phyloP scores from a whole-genome alignment of 1,284 basidiomycete species.

The Cryptococcus floricola region DNA sequence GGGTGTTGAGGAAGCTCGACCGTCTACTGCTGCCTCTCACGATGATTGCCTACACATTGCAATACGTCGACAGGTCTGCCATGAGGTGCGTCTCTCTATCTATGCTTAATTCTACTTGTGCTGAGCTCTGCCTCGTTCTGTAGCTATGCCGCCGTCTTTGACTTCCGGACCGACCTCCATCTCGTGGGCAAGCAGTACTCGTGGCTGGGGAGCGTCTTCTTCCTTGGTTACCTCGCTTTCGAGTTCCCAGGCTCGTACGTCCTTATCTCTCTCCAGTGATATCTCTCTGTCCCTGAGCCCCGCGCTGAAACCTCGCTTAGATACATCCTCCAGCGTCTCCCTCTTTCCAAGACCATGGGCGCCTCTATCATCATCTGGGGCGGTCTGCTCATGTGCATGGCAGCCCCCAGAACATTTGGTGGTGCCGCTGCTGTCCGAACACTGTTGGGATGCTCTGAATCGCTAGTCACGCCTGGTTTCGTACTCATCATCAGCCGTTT shows the following conservation, averaged over 20 bases:
- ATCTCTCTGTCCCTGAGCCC: not conserved
- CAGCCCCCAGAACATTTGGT: conserved; percentile 34
- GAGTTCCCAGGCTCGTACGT: conserved; percentile 32
- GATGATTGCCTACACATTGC: conserved; percentile 43
- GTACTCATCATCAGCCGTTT: conserved; percentile 41
- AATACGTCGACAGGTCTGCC: conserved; percentile 45
- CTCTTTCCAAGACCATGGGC: conserved; percentile 31
- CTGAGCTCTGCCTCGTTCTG: not conserved
- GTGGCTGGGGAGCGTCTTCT: conserved; percentile 27
- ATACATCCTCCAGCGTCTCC: conserved; percentile 30
- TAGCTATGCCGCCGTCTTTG: conserved; percentile 43
- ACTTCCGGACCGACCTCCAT: conserved; percentile 34
- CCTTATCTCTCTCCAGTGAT: conserved; percentile 4
- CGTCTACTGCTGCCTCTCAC: conserved; percentile 36
- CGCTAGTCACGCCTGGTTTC: conserved; percentile 45
- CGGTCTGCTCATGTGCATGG: conserved; percentile 36
- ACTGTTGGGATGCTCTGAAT: conserved; percentile 41
- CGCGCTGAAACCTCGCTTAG: not conserved
- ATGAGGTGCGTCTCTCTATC: conserved; percentile 24
- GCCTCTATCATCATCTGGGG: conserved; percentile 42
- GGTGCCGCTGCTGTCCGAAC: conserved; percentile 38
- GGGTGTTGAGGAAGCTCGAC: conserved; percentile 40
- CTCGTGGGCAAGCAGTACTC: conserved; percentile 17
- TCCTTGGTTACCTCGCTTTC: conserved; percentile 27
- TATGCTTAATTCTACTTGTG: not conserved